Evolutionary conservation across 2,329 filamentous ascomycete genomes (phyloP).

Genomic region (Aspergillus clavatus): DNA sequence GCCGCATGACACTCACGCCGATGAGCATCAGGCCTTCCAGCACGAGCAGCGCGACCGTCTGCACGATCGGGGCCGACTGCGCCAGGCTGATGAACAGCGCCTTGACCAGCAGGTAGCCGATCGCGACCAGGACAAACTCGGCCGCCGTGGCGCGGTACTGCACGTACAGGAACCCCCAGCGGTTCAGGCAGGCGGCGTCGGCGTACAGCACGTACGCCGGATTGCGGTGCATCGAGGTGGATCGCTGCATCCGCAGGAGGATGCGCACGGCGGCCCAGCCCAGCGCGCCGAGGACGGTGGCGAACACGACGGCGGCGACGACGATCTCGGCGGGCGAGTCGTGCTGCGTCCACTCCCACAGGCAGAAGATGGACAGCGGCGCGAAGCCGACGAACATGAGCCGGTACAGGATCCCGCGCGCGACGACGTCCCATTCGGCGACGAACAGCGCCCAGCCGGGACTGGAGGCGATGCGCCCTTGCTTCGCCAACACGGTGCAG

Average conservation of each 20-base stretch:
- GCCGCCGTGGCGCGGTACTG: conserved; percentile 93
- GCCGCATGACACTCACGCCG: conserved; percentile 71
- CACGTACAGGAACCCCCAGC: conserved; percentile 96
- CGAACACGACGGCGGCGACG: conserved; percentile 79
- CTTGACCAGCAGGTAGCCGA: conserved; percentile 76
- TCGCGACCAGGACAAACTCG: conserved; percentile 80
- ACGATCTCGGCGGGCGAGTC: conserved; percentile 84
- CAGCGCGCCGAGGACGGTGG: conserved; percentile 71
- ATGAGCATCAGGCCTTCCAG: conserved; percentile 76
- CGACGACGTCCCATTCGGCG: conserved; percentile 87
- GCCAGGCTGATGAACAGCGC: conserved; percentile 79
- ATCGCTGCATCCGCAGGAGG: conserved; percentile 78
- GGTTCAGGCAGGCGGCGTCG: conserved; percentile 83
- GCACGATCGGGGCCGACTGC: conserved; percentile 64
- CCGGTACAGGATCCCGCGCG: conserved; percentile 90
- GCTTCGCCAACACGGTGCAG: conserved; percentile 68
- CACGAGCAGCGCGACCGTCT: conserved; percentile 76
- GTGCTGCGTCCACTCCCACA: conserved; percentile 84
- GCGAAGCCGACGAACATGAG: conserved; percentile 85
- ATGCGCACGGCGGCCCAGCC: conserved; percentile 85
- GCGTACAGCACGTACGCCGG: conserved; percentile 95
- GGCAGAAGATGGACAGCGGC: conserved; percentile 80
- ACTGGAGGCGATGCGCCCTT: conserved; percentile 61
- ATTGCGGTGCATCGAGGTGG: conserved; percentile 85
- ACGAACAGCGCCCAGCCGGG: conserved; percentile 72